These are phyloP conservation scores for Trapa incisa DNA, from an alignment of 345 rosid genomes.

Conservation along the genomic window DNA sequence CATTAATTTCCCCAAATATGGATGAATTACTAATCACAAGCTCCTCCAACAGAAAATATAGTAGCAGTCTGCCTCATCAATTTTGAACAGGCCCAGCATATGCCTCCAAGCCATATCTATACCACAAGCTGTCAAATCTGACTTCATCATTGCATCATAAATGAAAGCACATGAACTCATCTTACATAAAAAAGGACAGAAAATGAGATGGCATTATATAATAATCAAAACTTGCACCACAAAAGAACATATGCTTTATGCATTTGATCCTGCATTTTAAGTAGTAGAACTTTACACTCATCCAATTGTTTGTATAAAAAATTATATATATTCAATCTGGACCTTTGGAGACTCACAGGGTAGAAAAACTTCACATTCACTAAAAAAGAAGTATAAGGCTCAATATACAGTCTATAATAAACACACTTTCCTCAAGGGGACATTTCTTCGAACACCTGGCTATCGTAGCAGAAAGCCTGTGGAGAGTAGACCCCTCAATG, in stretches of 20 bases:
- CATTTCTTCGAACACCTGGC: constrained; percentile 1
- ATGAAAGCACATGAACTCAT: neutral
- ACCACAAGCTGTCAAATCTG: neutral
- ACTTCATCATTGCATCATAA: neutral
- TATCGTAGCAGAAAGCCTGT: neutral
- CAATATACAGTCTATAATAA: neutral
- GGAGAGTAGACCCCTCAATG: neutral
- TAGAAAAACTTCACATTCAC: no score
- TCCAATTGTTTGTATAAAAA: no score
- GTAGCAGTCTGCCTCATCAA: constrained; percentile 73
- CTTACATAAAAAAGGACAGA: neutral
- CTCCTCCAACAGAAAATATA: constrained; percentile 63
- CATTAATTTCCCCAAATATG: neutral
- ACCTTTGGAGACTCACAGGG: no score
- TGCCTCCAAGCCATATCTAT: constrained; percentile 50
- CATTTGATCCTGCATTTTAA: neutral
- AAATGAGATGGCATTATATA: neutral
- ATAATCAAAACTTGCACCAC: neutral
- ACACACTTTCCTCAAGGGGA: neutral
- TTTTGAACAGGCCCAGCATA: constrained; percentile 60
- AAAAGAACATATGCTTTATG: neutral
- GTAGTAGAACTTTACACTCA: neutral
- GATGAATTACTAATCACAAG: neutral
- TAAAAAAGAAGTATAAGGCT: neutral
- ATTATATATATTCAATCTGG: no score